Evolutionary conservation across 352 stramenopile species (phyloP), one percentile per base, ranked within the genome.

Genomic region (Globisporangium orthogonon): DNA sequence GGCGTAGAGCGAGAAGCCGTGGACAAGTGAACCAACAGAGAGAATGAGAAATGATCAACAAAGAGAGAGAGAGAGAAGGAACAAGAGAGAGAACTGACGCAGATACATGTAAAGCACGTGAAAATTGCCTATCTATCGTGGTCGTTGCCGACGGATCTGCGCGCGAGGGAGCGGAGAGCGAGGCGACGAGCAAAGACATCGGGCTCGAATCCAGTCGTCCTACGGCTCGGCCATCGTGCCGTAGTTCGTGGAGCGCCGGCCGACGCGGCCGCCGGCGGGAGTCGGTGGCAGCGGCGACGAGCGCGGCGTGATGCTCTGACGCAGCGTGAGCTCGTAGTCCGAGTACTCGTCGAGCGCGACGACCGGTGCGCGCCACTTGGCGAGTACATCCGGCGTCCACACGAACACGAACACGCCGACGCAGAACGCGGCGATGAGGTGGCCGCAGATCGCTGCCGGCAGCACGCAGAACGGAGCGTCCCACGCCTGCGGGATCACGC

Each of bases 391-490:
- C 9, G 84, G 84, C 6, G 84, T 94, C 79, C 82, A 91, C 9
- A 91, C 79, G 53, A 91, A 90, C 31, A 91, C 58, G 53, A 94
- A 91, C 1, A 91, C 81, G 18, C 81, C 82, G 30, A 94, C 69
- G 57, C 84, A 94, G 52, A 94, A 94, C 28, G 74, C 69, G 13
- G 74, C 74, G 49, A 94, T 94, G 65, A 94, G 63, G 57, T 94
- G 84, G 56, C 82, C 84, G 52, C 84, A 91, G 30, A 94, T 60
- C 39, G 74, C 73, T 14, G 81, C 70, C 0, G 84, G 84, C 10
- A 89, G 58, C 0, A 83, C 74, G 60, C 84, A 94, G n/a, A 91
- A 35, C 2, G 75, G 74, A 4, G 61, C 60, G 3, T 66, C 63
- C 17, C 60, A 61, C 0, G 70, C 61, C 41, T 70, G 58, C n/a